Percentiles rank a stretch among this genome's conserved stretches.
Evolutionary conservation across 495 filamentous ascomycete genomes (phyloP).

Genomic region (Penicillium salamii): DNA sequence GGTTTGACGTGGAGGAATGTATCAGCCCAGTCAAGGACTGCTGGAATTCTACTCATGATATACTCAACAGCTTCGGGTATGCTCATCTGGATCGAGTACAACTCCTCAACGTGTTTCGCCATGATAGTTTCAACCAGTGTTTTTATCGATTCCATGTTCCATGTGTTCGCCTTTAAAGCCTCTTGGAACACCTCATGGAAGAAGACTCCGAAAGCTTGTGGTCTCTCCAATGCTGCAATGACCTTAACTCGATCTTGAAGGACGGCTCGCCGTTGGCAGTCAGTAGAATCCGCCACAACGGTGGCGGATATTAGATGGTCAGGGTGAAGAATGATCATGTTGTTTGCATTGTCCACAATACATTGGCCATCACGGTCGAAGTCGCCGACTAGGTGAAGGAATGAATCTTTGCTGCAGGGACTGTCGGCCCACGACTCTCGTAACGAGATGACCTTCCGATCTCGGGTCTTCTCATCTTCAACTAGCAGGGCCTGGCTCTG

Average conservation of each 20-base stretch:
- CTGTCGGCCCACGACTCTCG: slow-evolving; percentile 84
- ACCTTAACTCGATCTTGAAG: slow-evolving; percentile 92
- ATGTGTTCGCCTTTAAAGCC: slow-evolving; percentile 78
- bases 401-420: slow-evolving; percentile 66
- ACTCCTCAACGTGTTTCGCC: slow-evolving; percentile 71
- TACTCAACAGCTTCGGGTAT: slow-evolving; percentile 69
- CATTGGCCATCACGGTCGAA: slow-evolving; percentile 65
- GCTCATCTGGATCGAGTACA: slow-evolving; percentile 79
- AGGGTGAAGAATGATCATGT: slow-evolving; percentile 90
- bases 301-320: slow-evolving; percentile 95
- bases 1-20: slow-evolving; percentile 72
- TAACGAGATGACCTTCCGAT: slow-evolving; percentile 66
- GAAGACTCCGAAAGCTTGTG: slow-evolving; percentile 84
- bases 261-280: slow-evolving; percentile 82
- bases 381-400: slow-evolving; percentile 80
- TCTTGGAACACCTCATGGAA: slow-evolving; percentile 94
- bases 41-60: slow-evolving; percentile 72
- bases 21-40: slow-evolving; percentile 78
- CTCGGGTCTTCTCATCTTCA: slow-evolving; percentile 65
- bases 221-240: slow-evolving; percentile 68
- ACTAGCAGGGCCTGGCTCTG: slow-evolving; percentile 66
- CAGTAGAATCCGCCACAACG: slow-evolving; percentile 88
- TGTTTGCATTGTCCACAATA: slow-evolving; percentile 71
- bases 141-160: slow-evolving; percentile 66
- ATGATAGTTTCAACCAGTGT: slow-evolving; percentile 62